Conservation (phyloP, 2,329 filamentous ascomycete genomes). For the Drechslerella stenobrocha region DNA sequence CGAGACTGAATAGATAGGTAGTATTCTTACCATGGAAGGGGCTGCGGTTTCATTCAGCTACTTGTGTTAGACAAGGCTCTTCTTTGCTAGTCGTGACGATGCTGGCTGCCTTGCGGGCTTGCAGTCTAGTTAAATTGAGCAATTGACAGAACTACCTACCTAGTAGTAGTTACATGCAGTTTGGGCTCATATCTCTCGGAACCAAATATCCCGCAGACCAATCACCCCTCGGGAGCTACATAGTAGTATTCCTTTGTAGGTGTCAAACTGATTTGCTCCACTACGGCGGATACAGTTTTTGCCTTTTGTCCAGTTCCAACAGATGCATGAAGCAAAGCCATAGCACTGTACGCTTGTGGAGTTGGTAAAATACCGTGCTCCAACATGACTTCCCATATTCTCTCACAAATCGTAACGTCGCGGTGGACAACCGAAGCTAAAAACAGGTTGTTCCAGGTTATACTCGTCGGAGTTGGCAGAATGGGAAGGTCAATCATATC, state of each 20-base stretch:
- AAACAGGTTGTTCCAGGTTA: slow-evolving; percentile 37
- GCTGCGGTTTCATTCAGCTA: no score
- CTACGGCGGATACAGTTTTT: slow-evolving; percentile 1
- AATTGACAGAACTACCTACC: no score
- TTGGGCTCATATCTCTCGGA: background rate
- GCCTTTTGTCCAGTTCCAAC: slow-evolving; percentile 17
- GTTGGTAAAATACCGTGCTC: slow-evolving; percentile 34
- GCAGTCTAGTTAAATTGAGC: no score
- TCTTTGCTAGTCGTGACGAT: no score
- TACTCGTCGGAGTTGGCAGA: slow-evolving; percentile 25
- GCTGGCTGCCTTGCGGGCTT: no score
- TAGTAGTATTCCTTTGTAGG: no score
- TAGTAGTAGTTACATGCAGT: no score
- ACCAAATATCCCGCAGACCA: no score
- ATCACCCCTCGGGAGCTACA: no score
- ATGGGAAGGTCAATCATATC: slow-evolving; percentile 41
- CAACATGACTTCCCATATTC: slow-evolving; percentile 44
- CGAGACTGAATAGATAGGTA: no score
- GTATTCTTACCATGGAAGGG: no score
- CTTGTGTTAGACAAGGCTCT: no score
- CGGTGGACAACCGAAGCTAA: slow-evolving; percentile 19
- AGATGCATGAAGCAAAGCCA: slow-evolving; percentile 26
- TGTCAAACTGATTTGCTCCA: slow-evolving; percentile 19
- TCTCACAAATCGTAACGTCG: slow-evolving; percentile 25
- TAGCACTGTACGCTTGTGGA: slow-evolving; percentile 29